Base-by-base conservation (phyloP, 2,329 filamentous ascomycete genomes). In the Cladophialophora chaetospira region DNA sequence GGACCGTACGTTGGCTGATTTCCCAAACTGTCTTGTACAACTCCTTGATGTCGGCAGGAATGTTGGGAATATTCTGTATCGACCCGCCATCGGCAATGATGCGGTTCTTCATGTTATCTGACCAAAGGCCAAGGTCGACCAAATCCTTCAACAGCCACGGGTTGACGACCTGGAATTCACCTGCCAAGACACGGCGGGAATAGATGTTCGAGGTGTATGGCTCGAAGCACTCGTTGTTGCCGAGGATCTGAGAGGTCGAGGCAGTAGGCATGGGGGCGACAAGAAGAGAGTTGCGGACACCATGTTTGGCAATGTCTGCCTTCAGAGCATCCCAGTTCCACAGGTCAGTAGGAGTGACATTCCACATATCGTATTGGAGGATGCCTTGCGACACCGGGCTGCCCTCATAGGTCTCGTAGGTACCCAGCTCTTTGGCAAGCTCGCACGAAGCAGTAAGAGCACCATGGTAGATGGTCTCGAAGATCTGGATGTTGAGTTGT, bases 11-110 rank as follows among this genome's bases (percentile, higher is more conserved):
- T 79, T 99, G 94, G 17, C 91, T 96, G 69, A 99, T 97, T 74
- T 99, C 94, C 94, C 94, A 99, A 19, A 99, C 94, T 2, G 94
- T 99, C 87, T 99, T 99, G 85, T 99, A 99, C 5, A 99, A 83
- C 35, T 88, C 86, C 81, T 99, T 99, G 81, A 96, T 88, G 67
- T 99, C 94, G 28, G 88, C 85, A 11, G 94, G 93, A 62, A 99
- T 97, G 77, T 95, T 97, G 71, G 93, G 89, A 63, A 99, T 93
- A 75, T 94, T 93, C 76, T 97, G 94, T 54, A 99, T 88, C 17
- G 93, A 97, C 65, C 94, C 94, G 66, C 90, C 90, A 62, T 97
- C 93, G 56, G 94, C 88, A 70, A 99, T 99, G 82, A 99, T 99
- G 68, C 94, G 91, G 82, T 99, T 99, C 87, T 99, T 99, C 94